A percentile compares a stretch with the other conserved stretches of the same genome.
These are phyloP conservation scores for Xenoacremonium recifei DNA, from an alignment of 2,329 filamentous ascomycete species.

Conservation along the genomic window DNA sequence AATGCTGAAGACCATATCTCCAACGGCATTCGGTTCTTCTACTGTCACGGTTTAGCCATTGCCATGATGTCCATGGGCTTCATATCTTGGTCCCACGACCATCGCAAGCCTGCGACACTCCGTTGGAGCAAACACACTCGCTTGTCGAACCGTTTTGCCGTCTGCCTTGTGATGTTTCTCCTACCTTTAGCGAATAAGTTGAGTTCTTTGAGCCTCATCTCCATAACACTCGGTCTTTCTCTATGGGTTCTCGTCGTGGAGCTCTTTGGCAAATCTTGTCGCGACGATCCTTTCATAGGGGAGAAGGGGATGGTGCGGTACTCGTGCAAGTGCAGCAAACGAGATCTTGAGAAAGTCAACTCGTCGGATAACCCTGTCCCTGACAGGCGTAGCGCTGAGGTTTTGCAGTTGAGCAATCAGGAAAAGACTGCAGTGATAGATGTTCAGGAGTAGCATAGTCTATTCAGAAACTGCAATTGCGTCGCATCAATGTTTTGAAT, in stretches of 20 bases:
- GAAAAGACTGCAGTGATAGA: constrained; percentile 25
- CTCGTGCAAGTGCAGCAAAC: constrained; percentile 39
- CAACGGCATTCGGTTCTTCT: constrained; percentile 58
- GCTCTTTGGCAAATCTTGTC: constrained; percentile 47
- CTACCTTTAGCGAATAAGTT: constrained; percentile 50
- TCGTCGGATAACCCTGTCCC: constrained; percentile 23
- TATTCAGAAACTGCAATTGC: too few relatives aligned
- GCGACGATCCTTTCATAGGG: constrained; percentile 43
- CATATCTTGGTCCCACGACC: constrained; percentile 55
- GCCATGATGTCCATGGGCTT: constrained; percentile 52
- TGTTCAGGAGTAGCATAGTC: constrained; percentile 14
- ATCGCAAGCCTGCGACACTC: constrained; percentile 49
- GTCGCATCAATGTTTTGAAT: too few relatives aligned
- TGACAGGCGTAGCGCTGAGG: constrained; percentile 21
- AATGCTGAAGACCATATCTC: constrained; percentile 50
- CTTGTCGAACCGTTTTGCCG: constrained; percentile 46
- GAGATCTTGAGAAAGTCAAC: constrained; percentile 32
- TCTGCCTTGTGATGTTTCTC: constrained; percentile 53
- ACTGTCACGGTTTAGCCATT: constrained; percentile 60
- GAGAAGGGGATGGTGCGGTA: constrained; percentile 36
- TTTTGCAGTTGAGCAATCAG: constrained; percentile 17
- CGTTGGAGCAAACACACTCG: constrained; percentile 51
- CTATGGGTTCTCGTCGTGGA: constrained; percentile 48
- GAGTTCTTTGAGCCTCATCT: constrained; percentile 45
- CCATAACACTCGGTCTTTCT: constrained; percentile 42